Base-by-base conservation (phyloP, 2,329 filamentous ascomycete species). In the Elsinoe australis region DNA sequence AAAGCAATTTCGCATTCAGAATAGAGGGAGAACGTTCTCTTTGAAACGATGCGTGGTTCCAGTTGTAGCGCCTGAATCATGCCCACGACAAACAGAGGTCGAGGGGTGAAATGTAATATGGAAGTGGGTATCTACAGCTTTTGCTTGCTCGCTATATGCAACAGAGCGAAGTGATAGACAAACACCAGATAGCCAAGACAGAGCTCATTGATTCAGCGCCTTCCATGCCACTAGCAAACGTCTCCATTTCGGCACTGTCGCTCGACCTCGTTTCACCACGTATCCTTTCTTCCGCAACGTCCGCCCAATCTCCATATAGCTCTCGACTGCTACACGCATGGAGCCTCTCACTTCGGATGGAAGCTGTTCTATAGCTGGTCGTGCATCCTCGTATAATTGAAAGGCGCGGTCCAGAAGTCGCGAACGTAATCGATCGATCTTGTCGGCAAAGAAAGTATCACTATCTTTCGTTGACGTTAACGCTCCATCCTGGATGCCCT, bases 231-330 rank as follows among this genome's bases (percentile, higher is more conserved):
- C 78, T 51, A 62, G 60, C 19, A 82, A 56, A 51, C 80, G 69
- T 56, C 68, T 64, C 61, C 61, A 62, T 51, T 61, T 66, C 5
- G 71, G 68, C 39, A 74, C 71, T 12, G 70, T 73, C 10, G 71
- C 71, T 36, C 64, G 59, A 4, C 69, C 70, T 28, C 62, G 65
- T 49, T 67, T 71, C 3, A 72, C 62, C 22, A 61, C 55, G 51
- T 69, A 71, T 6, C 68, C 65, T 15, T 68, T 61, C 49, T 72
- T 67, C 48, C 68, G 64, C 19, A 85, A 58, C n/a, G 81, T 76
- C 33, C 80, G 66, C 10, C 80, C 83, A 59, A 87, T 87, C 60
- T 85, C 81, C 76, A 87, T 83, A 58, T 87, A 86, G 54, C 80
- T 85, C 62, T 86, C 82, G 0, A 86, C 80, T 1, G 81, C 82